Percentiles rank a stretch among this genome's conserved stretches.
These are phyloP conservation scores for Candida glucosophila DNA, from an alignment of 1,139 yeast species.

Conservation along the genomic window DNA sequence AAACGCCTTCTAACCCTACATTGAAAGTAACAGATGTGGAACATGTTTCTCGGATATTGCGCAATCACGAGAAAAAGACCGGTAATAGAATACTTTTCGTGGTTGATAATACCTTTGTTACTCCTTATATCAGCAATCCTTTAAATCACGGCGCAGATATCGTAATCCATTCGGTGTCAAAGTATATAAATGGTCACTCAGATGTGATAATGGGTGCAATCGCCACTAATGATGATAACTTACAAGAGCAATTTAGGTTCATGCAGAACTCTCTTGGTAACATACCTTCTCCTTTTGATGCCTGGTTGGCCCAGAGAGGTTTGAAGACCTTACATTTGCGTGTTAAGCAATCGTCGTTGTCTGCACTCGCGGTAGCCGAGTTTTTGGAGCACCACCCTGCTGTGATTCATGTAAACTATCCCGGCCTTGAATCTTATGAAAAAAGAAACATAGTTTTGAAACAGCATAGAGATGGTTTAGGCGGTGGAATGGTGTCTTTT, in stretches of 20 bases:
- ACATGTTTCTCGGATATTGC: constrained; percentile 46
- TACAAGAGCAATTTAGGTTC: constrained; percentile 62
- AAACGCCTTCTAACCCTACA: constrained; percentile 86
- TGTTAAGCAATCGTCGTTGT: constrained; percentile 57
- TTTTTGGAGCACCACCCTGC: constrained; percentile 42
- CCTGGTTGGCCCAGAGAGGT: constrained; percentile 92
- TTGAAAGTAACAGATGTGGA: constrained; percentile 66
- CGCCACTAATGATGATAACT: constrained; percentile 55
- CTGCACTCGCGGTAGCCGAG: constrained; percentile 69
- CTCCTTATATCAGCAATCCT: constrained; percentile 89
- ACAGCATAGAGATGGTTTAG: constrained; percentile 81
- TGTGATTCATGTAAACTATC: constrained; percentile 69
- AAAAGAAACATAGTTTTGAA: constrained; percentile 53
- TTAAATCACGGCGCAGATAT: constrained; percentile 77
- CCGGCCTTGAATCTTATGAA: constrained; percentile 65
- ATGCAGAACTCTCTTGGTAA: constrained; percentile 87
- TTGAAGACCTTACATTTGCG: constrained; percentile 80
- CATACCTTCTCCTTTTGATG: constrained; percentile 82
- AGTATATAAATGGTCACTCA: constrained; percentile 87
- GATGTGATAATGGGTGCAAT: constrained; percentile 86
- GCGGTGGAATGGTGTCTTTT: constrained; percentile 91
- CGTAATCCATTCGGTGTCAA: constrained; percentile 84
- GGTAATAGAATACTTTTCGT: constrained; percentile 50
- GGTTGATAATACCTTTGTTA: constrained; percentile 90
- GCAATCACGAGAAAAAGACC: constrained; percentile 37